phyloP scores from a whole-genome alignment of 2,329 filamentous ascomycete genomes.

The Hysterium pulicare region DNA sequence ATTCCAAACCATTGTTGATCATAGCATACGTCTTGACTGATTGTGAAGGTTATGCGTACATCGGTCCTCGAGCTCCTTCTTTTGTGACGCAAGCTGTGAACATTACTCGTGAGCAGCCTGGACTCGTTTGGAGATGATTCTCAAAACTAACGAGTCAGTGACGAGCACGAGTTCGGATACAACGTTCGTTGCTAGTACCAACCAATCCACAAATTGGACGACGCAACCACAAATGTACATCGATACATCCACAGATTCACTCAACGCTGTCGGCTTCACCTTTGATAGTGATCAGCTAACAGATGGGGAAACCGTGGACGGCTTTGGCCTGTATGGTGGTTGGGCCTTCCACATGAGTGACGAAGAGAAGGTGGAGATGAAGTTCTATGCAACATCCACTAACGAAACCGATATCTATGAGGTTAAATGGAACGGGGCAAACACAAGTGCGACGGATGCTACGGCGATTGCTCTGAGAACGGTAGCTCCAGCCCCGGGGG shows the following conservation, averaged over 20 bases:
- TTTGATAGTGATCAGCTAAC: constrained; percentile 13
- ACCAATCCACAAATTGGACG: constrained; percentile 18
- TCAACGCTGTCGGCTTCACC: constrained; percentile 26
- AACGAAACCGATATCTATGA: constrained; percentile 15
- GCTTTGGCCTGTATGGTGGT: constrained; percentile 32
- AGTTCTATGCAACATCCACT: constrained; percentile 14
- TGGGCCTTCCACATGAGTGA: constrained; percentile 26
- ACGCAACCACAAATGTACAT: constrained; percentile 20
- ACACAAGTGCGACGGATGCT: constrained; percentile 8
- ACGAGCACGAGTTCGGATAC: constrained; percentile 7
- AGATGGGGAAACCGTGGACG: constrained; percentile 13
- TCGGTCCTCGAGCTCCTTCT: constrained; percentile 17
- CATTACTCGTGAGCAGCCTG: constrained; percentile 24
- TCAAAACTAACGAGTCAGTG: constrained; percentile 9
- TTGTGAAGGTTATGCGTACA: constrained; percentile 30
- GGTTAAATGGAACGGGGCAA: constrained; percentile 15
- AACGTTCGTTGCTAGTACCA: constrained; percentile 17
- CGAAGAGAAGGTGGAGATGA: constrained; percentile 13
- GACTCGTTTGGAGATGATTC: neutral
- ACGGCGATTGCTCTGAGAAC: constrained; percentile 15
- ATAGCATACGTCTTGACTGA: constrained; percentile 2
- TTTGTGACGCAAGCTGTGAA: constrained; percentile 20
- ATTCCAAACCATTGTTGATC: neutral
- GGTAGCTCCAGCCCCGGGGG: constrained; percentile 7
- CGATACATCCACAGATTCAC: constrained; percentile 14